phyloP scores from a whole-genome alignment of 441 rosid species.

The Viola pubescens region DNA sequence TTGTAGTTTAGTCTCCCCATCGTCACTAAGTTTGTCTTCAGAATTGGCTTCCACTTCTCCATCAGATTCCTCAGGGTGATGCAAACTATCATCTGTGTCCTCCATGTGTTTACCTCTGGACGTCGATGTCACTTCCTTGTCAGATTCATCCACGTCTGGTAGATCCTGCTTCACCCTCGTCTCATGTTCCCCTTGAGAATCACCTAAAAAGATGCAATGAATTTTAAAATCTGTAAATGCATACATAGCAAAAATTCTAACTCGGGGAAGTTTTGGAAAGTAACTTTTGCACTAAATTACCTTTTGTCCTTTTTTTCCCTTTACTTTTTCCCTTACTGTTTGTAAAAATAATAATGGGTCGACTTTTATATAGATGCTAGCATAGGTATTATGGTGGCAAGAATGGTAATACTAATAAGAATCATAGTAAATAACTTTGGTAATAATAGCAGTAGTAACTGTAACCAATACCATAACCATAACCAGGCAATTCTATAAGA shows the following conservation, averaged over 20 bases:
- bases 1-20: constrained; percentile 24
- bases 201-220: constrained; percentile 23
- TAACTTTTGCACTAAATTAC: too few species aligned
- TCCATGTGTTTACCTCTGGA: constrained; percentile 32
- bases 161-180: constrained; percentile 26
- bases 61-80: constrained; percentile 34
- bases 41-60: constrained; percentile 41
- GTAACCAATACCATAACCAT: too few species aligned
- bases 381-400: too few species aligned
- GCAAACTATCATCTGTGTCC: constrained; percentile 27
- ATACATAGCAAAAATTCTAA: background rate
- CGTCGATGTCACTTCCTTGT: constrained; percentile 35
- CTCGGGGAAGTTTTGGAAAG: too few species aligned
- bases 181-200: constrained; percentile 32
- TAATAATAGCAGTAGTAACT: too few species aligned
- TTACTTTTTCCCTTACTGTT: too few species aligned
- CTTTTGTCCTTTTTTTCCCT: too few species aligned
- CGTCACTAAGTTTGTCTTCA: constrained; percentile 30
- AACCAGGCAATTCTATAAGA: too few species aligned
- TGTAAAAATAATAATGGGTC: too few species aligned
- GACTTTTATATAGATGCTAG: too few species aligned
- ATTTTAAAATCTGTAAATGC: background rate
- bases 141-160: constrained; percentile 34
- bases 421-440: too few species aligned
- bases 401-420: too few species aligned